Percentiles rank a stretch among this genome's conserved stretches.
Conservation (phyloP, 805 yeast species). For the Isabelozyma pseudorhagii region DNA sequence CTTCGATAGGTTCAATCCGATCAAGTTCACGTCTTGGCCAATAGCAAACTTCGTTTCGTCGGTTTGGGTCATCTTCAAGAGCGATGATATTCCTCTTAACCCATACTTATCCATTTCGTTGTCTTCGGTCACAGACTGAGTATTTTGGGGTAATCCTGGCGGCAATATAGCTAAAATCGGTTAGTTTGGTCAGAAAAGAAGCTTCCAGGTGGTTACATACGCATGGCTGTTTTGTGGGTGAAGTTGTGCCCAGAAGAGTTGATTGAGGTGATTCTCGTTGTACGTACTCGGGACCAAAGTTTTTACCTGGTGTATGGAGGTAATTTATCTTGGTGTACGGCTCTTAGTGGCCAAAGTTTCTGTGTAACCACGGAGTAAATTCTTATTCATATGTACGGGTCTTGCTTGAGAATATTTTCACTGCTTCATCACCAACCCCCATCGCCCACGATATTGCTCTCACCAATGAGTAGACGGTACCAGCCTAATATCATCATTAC, state of each 20-base stretch:
- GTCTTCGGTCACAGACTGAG: not conserved
- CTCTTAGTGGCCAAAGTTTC: too few species aligned
- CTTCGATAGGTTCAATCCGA: constrained; percentile 58
- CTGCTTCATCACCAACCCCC: not conserved
- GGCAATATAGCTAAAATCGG: constrained; percentile 19
- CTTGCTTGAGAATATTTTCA: not conserved
- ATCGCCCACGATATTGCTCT: not conserved
- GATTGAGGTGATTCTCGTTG: not conserved
- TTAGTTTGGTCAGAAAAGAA: not conserved
- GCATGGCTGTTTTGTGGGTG: not conserved
- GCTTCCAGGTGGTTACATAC: not conserved
- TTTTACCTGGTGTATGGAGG: too few species aligned
- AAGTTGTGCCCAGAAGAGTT: not conserved
- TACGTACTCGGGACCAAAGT: not conserved
- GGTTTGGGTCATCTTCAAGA: constrained; percentile 58
- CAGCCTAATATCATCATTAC: constrained; percentile 82
- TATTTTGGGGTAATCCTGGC: constrained; percentile 17
- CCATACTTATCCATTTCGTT: constrained; percentile 63
- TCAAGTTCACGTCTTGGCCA: constrained; percentile 68
- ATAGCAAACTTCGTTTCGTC: constrained; percentile 66
- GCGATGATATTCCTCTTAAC: constrained; percentile 56
- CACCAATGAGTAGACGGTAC: constrained; percentile 28
- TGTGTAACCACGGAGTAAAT: not conserved
- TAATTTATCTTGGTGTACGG: too few species aligned
- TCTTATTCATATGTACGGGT: not conserved